phyloP scores from a whole-genome alignment of 1,139 yeast genomes.

The Candida neerlandica region DNA sequence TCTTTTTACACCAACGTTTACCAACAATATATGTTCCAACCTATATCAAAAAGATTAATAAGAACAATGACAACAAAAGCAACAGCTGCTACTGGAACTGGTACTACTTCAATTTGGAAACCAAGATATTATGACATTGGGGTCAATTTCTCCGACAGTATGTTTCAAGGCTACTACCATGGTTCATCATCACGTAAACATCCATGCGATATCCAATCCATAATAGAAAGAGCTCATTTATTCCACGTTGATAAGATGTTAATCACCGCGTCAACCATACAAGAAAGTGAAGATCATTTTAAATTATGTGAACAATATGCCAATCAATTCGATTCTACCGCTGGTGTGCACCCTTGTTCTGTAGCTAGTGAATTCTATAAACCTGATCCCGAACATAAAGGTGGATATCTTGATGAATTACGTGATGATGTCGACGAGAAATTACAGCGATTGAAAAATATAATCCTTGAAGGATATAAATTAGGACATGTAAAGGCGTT shows the following conservation, averaged over 20 bases:
- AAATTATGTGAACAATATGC: conserved; percentile 34
- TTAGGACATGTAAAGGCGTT: conserved; percentile 67
- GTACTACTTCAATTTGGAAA: conserved; percentile 28
- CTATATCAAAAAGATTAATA: neutral
- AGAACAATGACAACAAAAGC: neutral
- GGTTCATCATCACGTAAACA: conserved; percentile 61
- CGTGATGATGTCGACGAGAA: conserved; percentile 36
- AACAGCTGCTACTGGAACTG: too few species aligned
- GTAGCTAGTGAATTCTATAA: conserved; percentile 60
- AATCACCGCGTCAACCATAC: conserved; percentile 78
- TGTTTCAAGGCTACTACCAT: conserved; percentile 82
- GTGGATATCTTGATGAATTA: conserved; percentile 25
- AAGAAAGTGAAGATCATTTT: conserved; percentile 57
- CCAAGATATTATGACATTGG: conserved; percentile 59
- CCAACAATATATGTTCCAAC: neutral
- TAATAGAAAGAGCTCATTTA: conserved; percentile 65
- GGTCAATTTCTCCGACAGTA: conserved; percentile 84
- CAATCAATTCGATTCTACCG: conserved; percentile 61
- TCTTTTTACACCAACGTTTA: neutral
- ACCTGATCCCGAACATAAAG: conserved; percentile 5
- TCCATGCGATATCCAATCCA: conserved; percentile 62
- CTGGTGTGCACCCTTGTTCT: conserved; percentile 93
- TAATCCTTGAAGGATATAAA: conserved; percentile 52
- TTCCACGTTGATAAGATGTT: conserved; percentile 71
- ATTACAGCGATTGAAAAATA: conserved; percentile 46